These are phyloP conservation scores for Persicaria maculosa DNA, from an alignment of 148 eudicot genomes.

Conservation along the genomic window DNA sequence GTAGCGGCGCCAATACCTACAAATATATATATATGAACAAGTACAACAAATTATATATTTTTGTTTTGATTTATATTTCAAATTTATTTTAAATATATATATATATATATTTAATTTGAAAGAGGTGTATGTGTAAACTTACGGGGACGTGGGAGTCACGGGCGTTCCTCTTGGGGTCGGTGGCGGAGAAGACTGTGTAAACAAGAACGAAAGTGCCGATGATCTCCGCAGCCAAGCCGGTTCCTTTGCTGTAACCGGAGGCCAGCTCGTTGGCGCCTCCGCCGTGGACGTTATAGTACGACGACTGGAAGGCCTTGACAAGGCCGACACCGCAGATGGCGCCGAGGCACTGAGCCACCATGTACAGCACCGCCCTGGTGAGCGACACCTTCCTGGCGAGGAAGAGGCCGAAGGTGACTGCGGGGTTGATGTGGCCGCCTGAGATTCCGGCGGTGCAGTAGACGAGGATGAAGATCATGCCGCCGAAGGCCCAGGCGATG, in stretches of 20 bases:
- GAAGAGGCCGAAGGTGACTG: constrained; percentile 26
- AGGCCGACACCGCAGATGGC: constrained; percentile 28
- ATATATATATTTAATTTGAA: too few species aligned
- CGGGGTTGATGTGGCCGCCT: constrained; percentile 31
- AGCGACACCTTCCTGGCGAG: constrained; percentile 26
- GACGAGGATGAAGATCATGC: constrained; percentile 17
- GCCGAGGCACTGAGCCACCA: constrained; percentile 29
- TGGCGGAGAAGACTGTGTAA: constrained; percentile 14
- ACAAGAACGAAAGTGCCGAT: constrained; percentile 11
- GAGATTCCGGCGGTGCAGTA: constrained; percentile 35
- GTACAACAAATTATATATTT: too few species aligned
- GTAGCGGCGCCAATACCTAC: constrained; percentile 8
- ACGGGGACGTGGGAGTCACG: constrained; percentile 12
- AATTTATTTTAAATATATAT: too few species aligned
- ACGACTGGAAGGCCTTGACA: constrained; percentile 20
- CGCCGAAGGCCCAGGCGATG: constrained; percentile 35
- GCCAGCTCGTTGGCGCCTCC: constrained; percentile 25
- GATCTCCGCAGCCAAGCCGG: constrained; percentile 20
- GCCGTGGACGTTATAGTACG: constrained; percentile 16
- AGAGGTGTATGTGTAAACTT: neutral
- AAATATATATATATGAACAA: too few species aligned
- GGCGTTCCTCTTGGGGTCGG: constrained; percentile 11
- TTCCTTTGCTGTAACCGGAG: constrained; percentile 25
- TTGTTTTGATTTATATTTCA: too few species aligned
- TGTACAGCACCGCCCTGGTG: constrained; percentile 24